Conservation (phyloP, 75 land plant genomes). For the Pinus albicaulis region DNA sequence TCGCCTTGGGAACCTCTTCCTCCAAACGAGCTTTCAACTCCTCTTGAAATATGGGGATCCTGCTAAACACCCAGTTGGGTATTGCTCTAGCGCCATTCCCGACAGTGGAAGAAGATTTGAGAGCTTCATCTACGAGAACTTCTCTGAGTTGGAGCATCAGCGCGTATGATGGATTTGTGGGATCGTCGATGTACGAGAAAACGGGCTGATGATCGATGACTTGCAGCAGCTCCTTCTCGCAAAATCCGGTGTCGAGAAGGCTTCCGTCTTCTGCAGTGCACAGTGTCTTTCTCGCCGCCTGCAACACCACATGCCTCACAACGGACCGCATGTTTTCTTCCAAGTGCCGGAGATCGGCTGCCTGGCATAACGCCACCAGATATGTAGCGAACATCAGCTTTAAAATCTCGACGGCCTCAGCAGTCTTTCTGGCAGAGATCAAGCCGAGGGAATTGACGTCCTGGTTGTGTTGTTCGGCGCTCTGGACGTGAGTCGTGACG, state of each 20-base stretch:
- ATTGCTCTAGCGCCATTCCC: neutral
- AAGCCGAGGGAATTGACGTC: conserved; percentile 54
- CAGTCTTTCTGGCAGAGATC: conserved; percentile 46
- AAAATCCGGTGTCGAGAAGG: conserved; percentile 23
- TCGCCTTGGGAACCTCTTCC: conserved; percentile 33
- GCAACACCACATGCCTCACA: conserved; percentile 27
- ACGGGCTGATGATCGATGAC: conserved; percentile 34
- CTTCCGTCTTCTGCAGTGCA: conserved; percentile 18
- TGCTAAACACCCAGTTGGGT: conserved; percentile 15
- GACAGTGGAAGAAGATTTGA: neutral
- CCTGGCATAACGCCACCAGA: conserved; percentile 36
- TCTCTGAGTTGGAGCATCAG: conserved; percentile 41
- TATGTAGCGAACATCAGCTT: conserved; percentile 38
- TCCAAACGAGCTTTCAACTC: conserved; percentile 22
- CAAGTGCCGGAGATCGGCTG: conserved; percentile 15
- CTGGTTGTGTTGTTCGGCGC: conserved; percentile 53
- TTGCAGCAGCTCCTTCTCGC: conserved; percentile 39
- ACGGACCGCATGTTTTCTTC: conserved; percentile 40
- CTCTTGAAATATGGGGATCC: conserved; percentile 31
- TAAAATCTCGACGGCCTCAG: conserved; percentile 41
- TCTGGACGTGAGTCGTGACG: conserved; percentile 51
- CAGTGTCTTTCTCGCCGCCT: conserved; percentile 22
- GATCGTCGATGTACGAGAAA: conserved; percentile 47
- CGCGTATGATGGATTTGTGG: conserved; percentile 33
- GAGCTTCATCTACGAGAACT: conserved; percentile 41